Evolutionary conservation across 345 rosid genomes (phyloP).

Genomic region (Aurinia saxatilis): DNA sequence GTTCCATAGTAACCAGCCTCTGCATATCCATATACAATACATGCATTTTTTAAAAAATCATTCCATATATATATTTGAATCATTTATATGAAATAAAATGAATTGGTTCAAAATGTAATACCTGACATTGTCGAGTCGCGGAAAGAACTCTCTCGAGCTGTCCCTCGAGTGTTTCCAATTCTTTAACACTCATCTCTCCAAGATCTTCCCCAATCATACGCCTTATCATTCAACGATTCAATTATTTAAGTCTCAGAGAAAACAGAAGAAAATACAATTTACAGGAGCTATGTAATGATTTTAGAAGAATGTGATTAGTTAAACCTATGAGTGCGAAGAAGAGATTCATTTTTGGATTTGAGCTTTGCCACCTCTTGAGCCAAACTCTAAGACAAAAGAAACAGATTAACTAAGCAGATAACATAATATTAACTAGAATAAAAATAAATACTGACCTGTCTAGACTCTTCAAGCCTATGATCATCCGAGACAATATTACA

Average conservation of each 20-base stretch:
- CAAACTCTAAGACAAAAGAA: slow-evolving; percentile 45
- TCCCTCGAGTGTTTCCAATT: slow-evolving; percentile 61
- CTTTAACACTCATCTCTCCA: slow-evolving; percentile 58
- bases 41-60: background rate
- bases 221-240: slow-evolving; percentile 21
- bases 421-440: background rate
- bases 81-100: too few relatives aligned
- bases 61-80: background rate
- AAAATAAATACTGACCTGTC: slow-evolving; percentile 65
- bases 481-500: slow-evolving; percentile 45
- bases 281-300: background rate
- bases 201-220: slow-evolving; percentile 80
- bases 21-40: background rate
- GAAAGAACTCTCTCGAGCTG: slow-evolving; percentile 73
- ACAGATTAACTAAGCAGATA: background rate
- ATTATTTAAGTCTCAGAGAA: background rate
- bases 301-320: background rate
- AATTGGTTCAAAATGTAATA: too few relatives aligned
- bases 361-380: slow-evolving; percentile 55
- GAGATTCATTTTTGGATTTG: slow-evolving; percentile 60
- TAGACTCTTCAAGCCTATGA: slow-evolving; percentile 40
- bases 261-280: too few relatives aligned
- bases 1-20: slow-evolving; percentile 59
- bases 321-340: slow-evolving; percentile 71
- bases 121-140: slow-evolving; percentile 62